Evolutionary conservation across 164 flowering plant species (phyloP).

Genomic region (Chimonanthus praecox): DNA sequence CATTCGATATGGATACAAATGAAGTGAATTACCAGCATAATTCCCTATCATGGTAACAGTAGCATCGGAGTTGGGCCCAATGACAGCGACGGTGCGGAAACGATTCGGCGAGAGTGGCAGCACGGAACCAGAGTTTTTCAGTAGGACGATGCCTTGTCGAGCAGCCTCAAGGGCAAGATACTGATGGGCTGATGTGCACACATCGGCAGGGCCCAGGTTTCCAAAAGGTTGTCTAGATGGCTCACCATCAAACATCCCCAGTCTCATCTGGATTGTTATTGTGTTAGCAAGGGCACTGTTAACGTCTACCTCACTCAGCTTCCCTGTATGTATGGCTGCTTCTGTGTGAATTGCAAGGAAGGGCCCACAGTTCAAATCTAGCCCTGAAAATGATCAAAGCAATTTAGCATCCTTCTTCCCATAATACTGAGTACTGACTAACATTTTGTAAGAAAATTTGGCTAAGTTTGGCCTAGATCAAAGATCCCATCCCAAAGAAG

Average conservation of each 20-base stretch:
- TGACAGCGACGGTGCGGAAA: conserved; percentile 57
- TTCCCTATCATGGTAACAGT: conserved; percentile 83
- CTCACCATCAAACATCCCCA: conserved; percentile 89
- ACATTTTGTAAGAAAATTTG: too few relatives aligned
- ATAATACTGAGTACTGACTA: too few relatives aligned
- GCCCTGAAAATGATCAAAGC: conserved; percentile 35
- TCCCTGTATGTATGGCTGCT: conserved; percentile 46
- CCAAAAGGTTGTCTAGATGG: conserved; percentile 55
- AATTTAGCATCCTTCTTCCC: neutral
- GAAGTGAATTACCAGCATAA: conserved; percentile 45
- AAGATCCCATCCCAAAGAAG: too few relatives aligned
- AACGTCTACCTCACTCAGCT: conserved; percentile 44
- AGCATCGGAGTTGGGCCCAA: conserved; percentile 81
- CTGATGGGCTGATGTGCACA: conserved; percentile 60
- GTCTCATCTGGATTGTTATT: conserved; percentile 75
- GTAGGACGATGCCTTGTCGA: conserved; percentile 79
- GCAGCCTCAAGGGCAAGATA: conserved; percentile 88
- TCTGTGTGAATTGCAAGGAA: conserved; percentile 64
- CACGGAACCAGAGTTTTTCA: conserved; percentile 53
- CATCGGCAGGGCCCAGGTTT: conserved; percentile 54
- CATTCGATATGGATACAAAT: neutral
- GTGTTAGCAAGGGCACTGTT: conserved; percentile 60
- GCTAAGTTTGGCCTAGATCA: too few relatives aligned
- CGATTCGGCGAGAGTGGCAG: conserved; percentile 51
- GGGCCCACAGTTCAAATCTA: conserved; percentile 94